These are phyloP conservation scores for Dalbergia cochinchinensis DNA, from an alignment of 306 rosid species.

Conservation along the genomic window DNA sequence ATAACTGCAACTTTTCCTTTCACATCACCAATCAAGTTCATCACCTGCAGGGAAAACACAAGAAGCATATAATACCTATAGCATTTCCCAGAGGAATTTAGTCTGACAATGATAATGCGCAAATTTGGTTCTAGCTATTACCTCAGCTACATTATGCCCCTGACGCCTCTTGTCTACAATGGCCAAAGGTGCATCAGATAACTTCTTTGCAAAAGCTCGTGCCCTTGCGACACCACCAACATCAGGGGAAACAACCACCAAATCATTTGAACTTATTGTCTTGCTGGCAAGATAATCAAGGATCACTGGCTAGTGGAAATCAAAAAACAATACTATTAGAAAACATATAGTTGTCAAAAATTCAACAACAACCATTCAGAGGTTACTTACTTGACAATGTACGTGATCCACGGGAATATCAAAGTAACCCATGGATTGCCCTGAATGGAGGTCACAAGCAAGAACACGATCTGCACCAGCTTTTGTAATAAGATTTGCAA, in stretches of 20 bases:
- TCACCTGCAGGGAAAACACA: constrained; percentile 66
- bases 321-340: constrained; percentile 43
- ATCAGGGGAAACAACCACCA: constrained; percentile 99
- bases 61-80: constrained; percentile 3
- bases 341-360: constrained; percentile 25
- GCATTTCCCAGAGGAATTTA: constrained; percentile 31
- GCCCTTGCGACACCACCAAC: constrained; percentile 99
- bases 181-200: constrained; percentile 98
- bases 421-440: constrained; percentile 98
- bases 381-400: constrained; percentile 74
- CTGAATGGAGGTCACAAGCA: constrained; percentile 99
- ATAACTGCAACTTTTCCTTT: constrained; percentile 97
- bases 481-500: constrained; percentile 89
- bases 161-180: constrained; percentile 97
- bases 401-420: constrained; percentile 99
- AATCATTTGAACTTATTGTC: constrained; percentile 72
- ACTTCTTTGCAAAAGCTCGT: constrained; percentile 95
- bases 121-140: constrained; percentile 41
- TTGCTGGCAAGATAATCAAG: constrained; percentile 99
- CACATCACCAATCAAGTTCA: constrained; percentile 97
- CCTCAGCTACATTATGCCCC: constrained; percentile 97
- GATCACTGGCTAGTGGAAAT: constrained; percentile 76
- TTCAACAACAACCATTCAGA: constrained; percentile 38
- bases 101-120: neutral
- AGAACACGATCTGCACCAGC: constrained; percentile 99